Percentiles rank a stretch among this genome's conserved stretches.
Evolutionary conservation across 495 filamentous ascomycete genomes (phyloP).

Genomic region (Chlorociboria aeruginascens): DNA sequence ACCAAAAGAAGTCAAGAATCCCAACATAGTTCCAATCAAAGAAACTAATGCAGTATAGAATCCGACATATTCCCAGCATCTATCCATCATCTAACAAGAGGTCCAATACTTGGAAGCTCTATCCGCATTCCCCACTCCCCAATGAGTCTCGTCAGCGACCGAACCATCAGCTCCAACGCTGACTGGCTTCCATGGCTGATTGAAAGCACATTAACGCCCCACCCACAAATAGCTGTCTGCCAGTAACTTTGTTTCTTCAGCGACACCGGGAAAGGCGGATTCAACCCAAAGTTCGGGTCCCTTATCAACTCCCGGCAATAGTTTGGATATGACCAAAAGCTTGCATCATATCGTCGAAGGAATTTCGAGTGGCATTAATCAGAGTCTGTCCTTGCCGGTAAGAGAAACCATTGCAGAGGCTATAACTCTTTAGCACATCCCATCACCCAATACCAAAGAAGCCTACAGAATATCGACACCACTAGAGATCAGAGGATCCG

Average conservation of each 20-base stretch:
- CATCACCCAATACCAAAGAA: too few species aligned
- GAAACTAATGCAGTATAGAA: too few species aligned
- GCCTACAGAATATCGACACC: conserved; percentile 45
- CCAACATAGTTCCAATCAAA: too few species aligned
- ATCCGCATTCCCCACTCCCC: conserved; percentile 59
- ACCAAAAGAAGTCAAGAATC: too few species aligned
- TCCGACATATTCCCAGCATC: too few species aligned
- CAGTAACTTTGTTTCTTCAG: conserved; percentile 50
- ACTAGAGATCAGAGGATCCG: conserved; percentile 49
- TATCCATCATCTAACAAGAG: conserved; percentile 32
- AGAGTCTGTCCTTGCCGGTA: conserved; percentile 68
- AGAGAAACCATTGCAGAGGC: conserved; percentile 65
- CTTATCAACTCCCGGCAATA: conserved; percentile 35
- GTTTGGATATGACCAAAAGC: conserved; percentile 59
- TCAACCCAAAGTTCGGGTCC: conserved; percentile 58
- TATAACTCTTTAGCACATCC: too few species aligned
- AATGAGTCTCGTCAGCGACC: conserved; percentile 59
- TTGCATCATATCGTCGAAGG: conserved; percentile 63
- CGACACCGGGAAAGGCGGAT: conserved; percentile 46
- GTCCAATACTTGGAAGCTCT: conserved; percentile 52
- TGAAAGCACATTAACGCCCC: conserved; percentile 70
- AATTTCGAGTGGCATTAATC: conserved; percentile 51
- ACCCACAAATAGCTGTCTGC: conserved; percentile 56
- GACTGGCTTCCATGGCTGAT: conserved; percentile 69
- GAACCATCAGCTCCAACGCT: conserved; percentile 57